A percentile compares a stretch with the other conserved stretches of the same genome.
Conservation (phyloP, 1,139 yeast species). For the Suhomyces guaymorum region DNA sequence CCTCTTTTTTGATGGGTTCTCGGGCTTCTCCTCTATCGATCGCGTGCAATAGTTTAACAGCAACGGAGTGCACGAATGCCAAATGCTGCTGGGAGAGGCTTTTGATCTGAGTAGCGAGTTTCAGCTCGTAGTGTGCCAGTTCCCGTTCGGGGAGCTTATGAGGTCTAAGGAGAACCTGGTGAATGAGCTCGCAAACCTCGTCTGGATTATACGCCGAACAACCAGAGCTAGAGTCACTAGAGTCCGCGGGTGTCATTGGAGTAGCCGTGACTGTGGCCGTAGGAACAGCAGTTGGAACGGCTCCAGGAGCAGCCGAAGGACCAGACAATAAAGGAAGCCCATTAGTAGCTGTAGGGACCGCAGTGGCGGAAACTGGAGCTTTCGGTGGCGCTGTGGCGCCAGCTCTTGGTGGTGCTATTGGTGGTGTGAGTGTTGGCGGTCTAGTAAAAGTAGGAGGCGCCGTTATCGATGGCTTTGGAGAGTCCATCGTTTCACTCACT, state of each 20-base stretch:
- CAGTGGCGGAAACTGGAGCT: neutral
- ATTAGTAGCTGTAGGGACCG: neutral
- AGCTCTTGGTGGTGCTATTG: too few relatives aligned
- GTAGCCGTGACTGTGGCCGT: too few relatives aligned
- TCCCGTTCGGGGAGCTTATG: constrained; percentile 36
- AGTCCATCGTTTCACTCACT: too few relatives aligned
- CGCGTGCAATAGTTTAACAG: constrained; percentile 1
- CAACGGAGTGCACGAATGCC: constrained; percentile 18
- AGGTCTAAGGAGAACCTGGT: constrained; percentile 14
- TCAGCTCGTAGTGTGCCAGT: constrained; percentile 35
- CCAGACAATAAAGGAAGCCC: too few relatives aligned
- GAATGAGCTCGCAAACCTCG: constrained; percentile 3
- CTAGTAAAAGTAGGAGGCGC: too few relatives aligned
- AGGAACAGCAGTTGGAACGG: too few relatives aligned
- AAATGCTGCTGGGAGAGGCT: constrained; percentile 19
- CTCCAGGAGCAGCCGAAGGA: too few relatives aligned
- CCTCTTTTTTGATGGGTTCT: constrained; percentile 13
- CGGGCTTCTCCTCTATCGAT: constrained; percentile 15
- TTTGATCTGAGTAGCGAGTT: constrained; percentile 29
- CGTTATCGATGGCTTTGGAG: too few relatives aligned
- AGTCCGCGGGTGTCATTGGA: too few relatives aligned
- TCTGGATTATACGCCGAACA: neutral
- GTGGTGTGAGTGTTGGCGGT: too few relatives aligned
- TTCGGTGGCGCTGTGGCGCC: too few relatives aligned
- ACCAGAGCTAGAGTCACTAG: too few relatives aligned